Base-by-base conservation (phyloP, 306 rosid genomes). In the Crotalaria pallida region DNA sequence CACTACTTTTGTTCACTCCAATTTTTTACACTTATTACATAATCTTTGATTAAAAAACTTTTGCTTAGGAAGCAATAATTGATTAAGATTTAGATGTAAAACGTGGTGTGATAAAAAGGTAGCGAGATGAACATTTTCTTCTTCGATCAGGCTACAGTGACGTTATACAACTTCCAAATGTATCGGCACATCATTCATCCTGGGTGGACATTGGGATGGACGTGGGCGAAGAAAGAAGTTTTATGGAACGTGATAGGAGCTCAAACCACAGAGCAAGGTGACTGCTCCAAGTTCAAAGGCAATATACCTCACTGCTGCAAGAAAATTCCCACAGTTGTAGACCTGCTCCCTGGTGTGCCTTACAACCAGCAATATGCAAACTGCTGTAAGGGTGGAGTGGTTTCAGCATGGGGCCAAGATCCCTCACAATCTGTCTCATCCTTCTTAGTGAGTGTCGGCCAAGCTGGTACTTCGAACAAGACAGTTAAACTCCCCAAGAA, bases 371-470 rank as follows among this genome's bases (percentile, higher is more conserved):
- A 94, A 58, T 90, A 81, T 80, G 1, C 86, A 43, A 90, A 94
- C 73, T 94, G 98, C 31, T 94, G 98, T 76, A 90, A 90, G 77
- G 97, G 98, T 71, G 97, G 97, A 19, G 98, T 94, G 23, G 77
- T 94, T 23, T 67, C 88, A 8, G 89, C 98, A 36, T 90, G 95
- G 97, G 98, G 97, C 16, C 98, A 94, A 82, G 97, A 94, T 33
- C 98, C 98, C 53, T 52, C 87, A 21, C 75, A 86, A 61, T 80
- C 97, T 24, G 77, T 88, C 80, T 90, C 97, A 2, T 72, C 98
- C 50, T 94, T 94, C 81, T 97, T 90, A 61, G 10, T 94, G 3
- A 90, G 98, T 72, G 84, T 94, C 9, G 98, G 98, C 45, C 81
- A 66, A 58, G 94, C 91, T 1, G 97, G 97, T 7, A 84, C 96